Evolutionary conservation across 1,284 basidiomycete genomes (phyloP), one percentile per base, ranked within the genome.

Genomic region (Austropuccinia psidii): DNA sequence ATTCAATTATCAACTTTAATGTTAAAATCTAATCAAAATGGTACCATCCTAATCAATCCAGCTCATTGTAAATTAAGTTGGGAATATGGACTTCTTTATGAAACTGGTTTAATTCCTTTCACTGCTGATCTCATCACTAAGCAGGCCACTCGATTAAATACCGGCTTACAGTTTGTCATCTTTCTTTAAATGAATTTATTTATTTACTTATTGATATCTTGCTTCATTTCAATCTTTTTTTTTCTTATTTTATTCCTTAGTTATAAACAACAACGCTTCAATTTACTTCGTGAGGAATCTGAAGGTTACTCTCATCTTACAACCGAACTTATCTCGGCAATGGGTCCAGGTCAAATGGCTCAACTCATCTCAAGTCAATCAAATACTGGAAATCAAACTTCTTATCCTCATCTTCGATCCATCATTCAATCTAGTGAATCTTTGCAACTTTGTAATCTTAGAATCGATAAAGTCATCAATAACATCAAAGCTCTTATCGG

Each of bases 231-330:
- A 31, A 31, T 55, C 54, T 55, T 55, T 55, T 55, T 24, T 31
- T 27, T 55, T 55, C 33, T 8, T 17, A 33, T 21, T 41, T 50
- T 43, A 35, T 31, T 78, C 13, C 74, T 78, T 29, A 83, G 82
- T 82, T 98, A 95, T 85, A 97, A 95, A 81, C 96, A 98, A 81
- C 93, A 93, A 82, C 98, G 97, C 82, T 97, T 93, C 84, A 99
- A 98, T 79, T 86, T 99, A 39, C 85, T 98, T 11, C 89, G 96
- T 49, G 96, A 99, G 82, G 92, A 96, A 77, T 94, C 92, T 0
- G 94, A 98, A 83, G 96, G 96, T 5, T 98, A 93, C 82, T 91
- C 91, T 78, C 93, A 94, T 79, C 86, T 98, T 41, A 87, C 90
- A 37, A 87, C 89, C 9, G 91, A 94, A 79, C 83, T 98, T 49